phyloP scores from a whole-genome alignment of 139 green algal species.

The Tetraselmis striata region DNA sequence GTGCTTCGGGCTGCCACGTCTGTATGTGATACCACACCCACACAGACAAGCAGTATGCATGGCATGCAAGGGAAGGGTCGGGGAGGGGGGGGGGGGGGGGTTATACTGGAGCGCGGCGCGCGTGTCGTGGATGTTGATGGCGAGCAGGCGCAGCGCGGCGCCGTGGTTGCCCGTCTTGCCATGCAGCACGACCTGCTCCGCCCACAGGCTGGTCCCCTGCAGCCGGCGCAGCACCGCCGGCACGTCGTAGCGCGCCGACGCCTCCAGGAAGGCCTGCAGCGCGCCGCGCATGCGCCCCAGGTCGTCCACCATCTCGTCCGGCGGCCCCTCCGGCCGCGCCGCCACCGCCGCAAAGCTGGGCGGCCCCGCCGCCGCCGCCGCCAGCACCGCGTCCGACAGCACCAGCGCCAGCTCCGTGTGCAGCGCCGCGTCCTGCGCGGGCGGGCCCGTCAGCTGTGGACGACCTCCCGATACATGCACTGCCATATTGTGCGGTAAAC shows the following conservation, averaged over 20 bases:
- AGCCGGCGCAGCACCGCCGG: constrained; percentile 18
- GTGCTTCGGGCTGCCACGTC: too few relatives aligned
- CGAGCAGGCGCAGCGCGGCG: constrained; percentile 2
- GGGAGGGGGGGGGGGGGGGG: too few relatives aligned
- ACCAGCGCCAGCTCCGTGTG: constrained; percentile 59
- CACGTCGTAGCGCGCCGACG: constrained; percentile 40
- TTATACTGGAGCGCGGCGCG: neutral
- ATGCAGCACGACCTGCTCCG: constrained; percentile 57
- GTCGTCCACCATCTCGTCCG: constrained; percentile 2
- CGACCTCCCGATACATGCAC: too few relatives aligned
- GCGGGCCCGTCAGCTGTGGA: too few relatives aligned
- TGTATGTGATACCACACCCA: too few relatives aligned
- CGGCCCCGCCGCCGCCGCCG: neutral
- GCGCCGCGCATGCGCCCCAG: constrained; percentile 33
- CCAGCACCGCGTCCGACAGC: constrained; percentile 20
- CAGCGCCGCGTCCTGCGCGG: constrained; percentile 16
- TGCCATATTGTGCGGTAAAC: too few relatives aligned
- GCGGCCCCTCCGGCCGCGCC: neutral
- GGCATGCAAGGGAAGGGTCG: too few relatives aligned
- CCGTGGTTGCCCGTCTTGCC: constrained; percentile 22
- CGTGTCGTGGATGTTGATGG: neutral
- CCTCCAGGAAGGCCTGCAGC: constrained; percentile 47
- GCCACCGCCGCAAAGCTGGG: constrained; percentile 18
- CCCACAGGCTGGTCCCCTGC: constrained; percentile 21
- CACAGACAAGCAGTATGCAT: too few relatives aligned